Base-by-base conservation (phyloP, 73 alveolate genomes). In the Tetrahymena malaccensis region DNA sequence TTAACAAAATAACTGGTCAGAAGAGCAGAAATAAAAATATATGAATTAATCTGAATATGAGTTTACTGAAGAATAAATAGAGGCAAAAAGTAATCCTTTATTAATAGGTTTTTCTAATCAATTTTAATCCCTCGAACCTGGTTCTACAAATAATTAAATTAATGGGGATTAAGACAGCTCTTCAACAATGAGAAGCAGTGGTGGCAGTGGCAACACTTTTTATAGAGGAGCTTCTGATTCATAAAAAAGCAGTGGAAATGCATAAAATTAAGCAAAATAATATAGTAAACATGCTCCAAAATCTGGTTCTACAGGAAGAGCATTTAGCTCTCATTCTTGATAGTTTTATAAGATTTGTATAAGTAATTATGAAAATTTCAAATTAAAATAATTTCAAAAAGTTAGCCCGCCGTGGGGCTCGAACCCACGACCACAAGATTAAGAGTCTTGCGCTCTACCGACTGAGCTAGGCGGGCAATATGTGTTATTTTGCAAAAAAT, bases 371-470 rank as follows among this genome's bases (percentile, higher is more conserved):
- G 6, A 56, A 22, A 56, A 22, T 56, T 56, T 56, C 34, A 70
- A 70, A 57, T 57, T 33, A 3, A 22, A 70, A 70, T 16, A 57
- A 7, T 11, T 22, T 27, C 17, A 70, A 70, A 70, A 70, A 31
- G 21, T 70, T 27, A 70, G 89, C 89, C 89, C 89, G 89, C 89
- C 89, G 89, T 27, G 89, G 89, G 89, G 89, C 89, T 70, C 89
- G 89, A 70, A 70, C 89, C 89, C 89, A 27, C 89, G 89, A 70
- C 89, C 89, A 70, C 89, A 70, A 70, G 89, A 70, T 70, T 70
- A 70, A 70, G 89, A 70, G 89, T 70, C 89, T 70, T 70, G 89
- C 89, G 89, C 89, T 70, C 89, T 70, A 70, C 89, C 89, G 89
- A 70, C 89, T 70, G 89, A 70, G 89, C 89, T 70, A 70, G 89